These are phyloP conservation scores for Alternaria conjuncta DNA, from an alignment of 2,329 filamentous ascomycete genomes.

Conservation along the genomic window DNA sequence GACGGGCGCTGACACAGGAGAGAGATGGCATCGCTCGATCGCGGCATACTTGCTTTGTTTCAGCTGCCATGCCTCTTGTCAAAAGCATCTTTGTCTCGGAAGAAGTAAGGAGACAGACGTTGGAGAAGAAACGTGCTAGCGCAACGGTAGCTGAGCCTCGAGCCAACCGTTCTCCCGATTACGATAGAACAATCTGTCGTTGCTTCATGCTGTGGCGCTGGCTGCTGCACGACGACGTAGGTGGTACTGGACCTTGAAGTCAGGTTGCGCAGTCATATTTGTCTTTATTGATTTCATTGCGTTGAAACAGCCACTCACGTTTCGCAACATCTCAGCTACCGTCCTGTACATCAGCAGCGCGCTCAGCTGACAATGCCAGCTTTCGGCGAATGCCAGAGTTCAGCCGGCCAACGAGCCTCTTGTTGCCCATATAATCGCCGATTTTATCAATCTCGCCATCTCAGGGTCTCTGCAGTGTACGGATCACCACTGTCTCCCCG, in stretches of 20 bases:
- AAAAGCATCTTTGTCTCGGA: slow-evolving; percentile 5
- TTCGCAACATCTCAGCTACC: slow-evolving; percentile 2
- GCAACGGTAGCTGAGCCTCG: slow-evolving; percentile 17
- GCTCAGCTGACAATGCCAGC: not conserved
- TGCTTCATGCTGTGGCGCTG: slow-evolving; percentile 19
- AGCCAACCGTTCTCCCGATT: slow-evolving; percentile 20
- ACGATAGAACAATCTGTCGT: slow-evolving; percentile 15
- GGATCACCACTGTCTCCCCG: not conserved
- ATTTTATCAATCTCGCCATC: not conserved
- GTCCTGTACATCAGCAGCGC: not conserved
- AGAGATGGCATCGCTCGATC: slow-evolving; percentile 6
- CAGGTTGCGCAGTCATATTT: slow-evolving; percentile 4
- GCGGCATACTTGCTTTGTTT: slow-evolving; percentile 6
- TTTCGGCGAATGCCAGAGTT: not conserved
- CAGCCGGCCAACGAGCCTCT: not conserved
- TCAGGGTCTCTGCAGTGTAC: not conserved
- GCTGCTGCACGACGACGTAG: slow-evolving; percentile 10
- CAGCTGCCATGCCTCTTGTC: not conserved
- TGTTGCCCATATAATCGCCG: not conserved
- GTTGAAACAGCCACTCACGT: slow-evolving; percentile 9
- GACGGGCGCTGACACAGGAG: not conserved
- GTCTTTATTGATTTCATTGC: slow-evolving; percentile 2
- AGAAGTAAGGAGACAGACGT: not conserved
- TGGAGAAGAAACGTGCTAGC: slow-evolving; percentile 18
- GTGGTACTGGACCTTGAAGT: not conserved